Conservation (phyloP, 768 basidiomycete genomes). For the Tephrocybe rancida region DNA sequence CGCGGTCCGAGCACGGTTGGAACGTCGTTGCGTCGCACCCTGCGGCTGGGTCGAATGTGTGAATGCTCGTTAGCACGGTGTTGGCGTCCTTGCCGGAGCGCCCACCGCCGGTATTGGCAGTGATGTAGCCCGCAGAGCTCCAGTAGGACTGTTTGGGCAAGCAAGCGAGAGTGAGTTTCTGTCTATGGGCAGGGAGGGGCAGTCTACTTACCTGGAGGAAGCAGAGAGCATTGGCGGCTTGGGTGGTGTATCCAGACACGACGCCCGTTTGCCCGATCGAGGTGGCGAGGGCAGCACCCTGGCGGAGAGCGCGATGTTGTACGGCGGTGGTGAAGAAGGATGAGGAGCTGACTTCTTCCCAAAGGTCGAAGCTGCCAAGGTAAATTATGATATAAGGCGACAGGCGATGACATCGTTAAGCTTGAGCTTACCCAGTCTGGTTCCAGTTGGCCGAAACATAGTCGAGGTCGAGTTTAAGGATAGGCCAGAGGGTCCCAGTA, state of each 20-base stretch:
- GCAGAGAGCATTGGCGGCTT: conserved; percentile 69
- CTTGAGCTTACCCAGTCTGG: conserved; percentile 43
- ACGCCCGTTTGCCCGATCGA: conserved; percentile 53
- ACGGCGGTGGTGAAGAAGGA: conserved; percentile 85
- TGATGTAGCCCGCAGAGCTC: conserved; percentile 66
- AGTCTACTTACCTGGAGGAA: conserved; percentile 65
- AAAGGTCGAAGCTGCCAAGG: conserved; percentile 69
- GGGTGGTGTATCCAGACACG: conserved; percentile 49
- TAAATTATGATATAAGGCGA: background rate
- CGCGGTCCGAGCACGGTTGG: conserved; percentile 80
- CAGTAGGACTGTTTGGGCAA: conserved; percentile 64
- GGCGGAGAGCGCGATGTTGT: conserved; percentile 74
- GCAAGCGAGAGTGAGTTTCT: background rate
- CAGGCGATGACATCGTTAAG: conserved; percentile 28
- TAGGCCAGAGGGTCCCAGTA: conserved; percentile 62
- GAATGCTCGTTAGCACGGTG: conserved; percentile 71
- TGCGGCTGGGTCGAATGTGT: conserved; percentile 71
- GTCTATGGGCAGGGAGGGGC: background rate
- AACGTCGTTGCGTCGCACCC: conserved; percentile 75
- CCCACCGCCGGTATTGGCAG: conserved; percentile 76
- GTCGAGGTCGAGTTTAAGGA: conserved; percentile 74
- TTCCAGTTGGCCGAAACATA: conserved; percentile 76
- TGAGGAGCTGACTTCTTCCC: conserved; percentile 73
- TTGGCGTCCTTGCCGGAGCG: conserved; percentile 81
- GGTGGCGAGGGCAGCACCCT: conserved; percentile 66